Evolutionary conservation across 139 green algal species (phyloP).

Genomic region (Monoraphidium neglectum): DNA sequence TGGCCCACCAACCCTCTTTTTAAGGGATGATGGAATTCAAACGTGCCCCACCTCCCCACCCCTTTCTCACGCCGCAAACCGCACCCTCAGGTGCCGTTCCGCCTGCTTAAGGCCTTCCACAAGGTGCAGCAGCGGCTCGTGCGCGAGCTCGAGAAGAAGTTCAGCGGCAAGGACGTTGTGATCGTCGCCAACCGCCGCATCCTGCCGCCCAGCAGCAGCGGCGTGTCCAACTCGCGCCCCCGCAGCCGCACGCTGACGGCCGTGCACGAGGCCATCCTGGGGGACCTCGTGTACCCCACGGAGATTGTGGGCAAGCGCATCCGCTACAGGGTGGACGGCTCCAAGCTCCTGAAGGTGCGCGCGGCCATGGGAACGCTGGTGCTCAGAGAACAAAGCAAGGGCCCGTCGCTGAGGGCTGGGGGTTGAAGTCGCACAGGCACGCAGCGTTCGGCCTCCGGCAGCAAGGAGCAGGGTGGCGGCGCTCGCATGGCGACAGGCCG

Average conservation of each 20-base stretch:
- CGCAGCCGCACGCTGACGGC: conserved; percentile 94
- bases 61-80: neutral
- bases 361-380: neutral
- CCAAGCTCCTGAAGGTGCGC: conserved; percentile 86
- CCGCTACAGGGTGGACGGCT: conserved; percentile 93
- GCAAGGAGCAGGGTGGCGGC: no score
- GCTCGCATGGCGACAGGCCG: neutral
- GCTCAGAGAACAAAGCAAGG: no score
- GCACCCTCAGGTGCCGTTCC: conserved; percentile 87
- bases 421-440: no score
- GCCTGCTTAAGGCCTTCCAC: conserved; percentile 97
- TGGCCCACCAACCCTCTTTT: no score
- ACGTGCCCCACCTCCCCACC: no score
- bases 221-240: conserved; percentile 69
- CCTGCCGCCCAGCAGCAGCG: conserved; percentile 77
- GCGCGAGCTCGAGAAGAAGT: conserved; percentile 99
- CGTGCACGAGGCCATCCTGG: conserved; percentile 89
- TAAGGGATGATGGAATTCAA: no score
- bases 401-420: no score
- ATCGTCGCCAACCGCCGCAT: conserved; percentile 96
- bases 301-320: conserved; percentile 99
- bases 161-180: conserved; percentile 98
- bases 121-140: conserved; percentile 98
- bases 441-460: no score
- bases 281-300: conserved; percentile 98